Percentiles rank a stretch among this genome's conserved stretches.
Conservation (phyloP, 768 basidiomycete genomes). For the Tylopilus balloui region DNA sequence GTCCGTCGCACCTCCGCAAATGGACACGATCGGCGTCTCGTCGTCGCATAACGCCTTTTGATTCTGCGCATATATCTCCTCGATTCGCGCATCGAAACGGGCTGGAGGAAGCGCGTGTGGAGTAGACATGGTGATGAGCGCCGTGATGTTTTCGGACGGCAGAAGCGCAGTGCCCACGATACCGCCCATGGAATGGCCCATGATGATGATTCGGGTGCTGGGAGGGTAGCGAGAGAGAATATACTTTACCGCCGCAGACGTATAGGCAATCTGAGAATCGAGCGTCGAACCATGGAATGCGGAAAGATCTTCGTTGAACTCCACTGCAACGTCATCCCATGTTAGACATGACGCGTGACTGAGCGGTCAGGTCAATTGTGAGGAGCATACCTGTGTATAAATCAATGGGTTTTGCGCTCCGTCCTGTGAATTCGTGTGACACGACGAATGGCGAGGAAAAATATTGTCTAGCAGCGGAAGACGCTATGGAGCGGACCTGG, state of each 20-base stretch:
- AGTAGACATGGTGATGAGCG: slow-evolving; percentile 93
- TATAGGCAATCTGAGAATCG: slow-evolving; percentile 73
- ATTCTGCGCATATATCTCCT: slow-evolving; percentile 60
- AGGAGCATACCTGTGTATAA: slow-evolving; percentile 71
- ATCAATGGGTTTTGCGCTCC: slow-evolving; percentile 57
- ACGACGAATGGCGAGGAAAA: slow-evolving; percentile 56
- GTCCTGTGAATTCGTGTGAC: slow-evolving; percentile 49
- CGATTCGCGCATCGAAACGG: slow-evolving; percentile 77
- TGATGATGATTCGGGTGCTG: slow-evolving; percentile 61
- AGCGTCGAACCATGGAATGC: slow-evolving; percentile 92
- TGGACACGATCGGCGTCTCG: slow-evolving; percentile 68
- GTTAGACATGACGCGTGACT: background rate
- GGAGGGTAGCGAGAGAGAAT: slow-evolving; percentile 74
- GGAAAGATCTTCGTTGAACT: slow-evolving; percentile 96
- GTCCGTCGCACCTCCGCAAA: slow-evolving; percentile 92
- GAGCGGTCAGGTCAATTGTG: background rate
- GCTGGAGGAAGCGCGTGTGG: slow-evolving; percentile 87
- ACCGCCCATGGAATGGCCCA: slow-evolving; percentile 99
- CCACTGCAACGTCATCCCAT: slow-evolving; percentile 43
- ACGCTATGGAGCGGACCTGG: slow-evolving; percentile 93
- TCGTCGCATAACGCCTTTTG: slow-evolving; percentile 37
- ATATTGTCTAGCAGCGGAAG: slow-evolving; percentile 81
- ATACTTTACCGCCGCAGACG: slow-evolving; percentile 64
- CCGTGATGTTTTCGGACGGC: slow-evolving; percentile 59
- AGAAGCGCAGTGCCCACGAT: slow-evolving; percentile 81